Base-by-base conservation (phyloP, 2,329 filamentous ascomycete genomes). In the Aspergillus sp. region DNA sequence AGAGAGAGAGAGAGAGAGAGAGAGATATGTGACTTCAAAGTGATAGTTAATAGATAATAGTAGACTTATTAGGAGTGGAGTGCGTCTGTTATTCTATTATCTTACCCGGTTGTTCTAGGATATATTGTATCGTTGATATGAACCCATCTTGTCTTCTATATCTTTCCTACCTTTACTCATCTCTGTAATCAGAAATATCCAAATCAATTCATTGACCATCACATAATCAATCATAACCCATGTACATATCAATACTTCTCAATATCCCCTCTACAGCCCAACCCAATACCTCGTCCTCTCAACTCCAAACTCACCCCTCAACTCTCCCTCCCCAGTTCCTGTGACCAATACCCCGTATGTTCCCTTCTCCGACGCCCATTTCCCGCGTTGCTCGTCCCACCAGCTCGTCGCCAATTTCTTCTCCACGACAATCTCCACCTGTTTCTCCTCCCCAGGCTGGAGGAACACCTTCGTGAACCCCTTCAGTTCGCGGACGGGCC, bases 371-470 rank as follows among this genome's bases (percentile, higher is more conserved):
- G 83, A 84, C 19, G 85, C 82, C 89, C 89, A 92, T 68, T 85
- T 79, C 58, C 84, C 80, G 12, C 85, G 79, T 63, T 84, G 82
- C 77, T 92, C 89, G 66, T 91, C 88, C 81, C 87, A 92, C 76
- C 88, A 92, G 57, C 85, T 85, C 0, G 86, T 84, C 0, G 85
- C 87, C 57, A 90, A 87, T 76, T 89, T 91, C 69, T 84, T 84
- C 62, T 84, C 72, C n/a, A 78, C 70, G 4, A 78, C 76, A 7
- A 92, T 79, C n/a, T 81, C 78, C 2, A 87, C 85, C 6, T 67
- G 78, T 76, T 85, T 82, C 48, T 77, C 81, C 76, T 89, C 82
- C 0, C 88, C 89, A 0, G 86, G 79, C 56, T 82, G 79, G 1
- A 92, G 72, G 59, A 81, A 80, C 0, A 89, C 82, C 77, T 92